phyloP scores from a whole-genome alignment of 2,329 filamentous ascomycete genomes.

The Xylariaceae sp. region DNA sequence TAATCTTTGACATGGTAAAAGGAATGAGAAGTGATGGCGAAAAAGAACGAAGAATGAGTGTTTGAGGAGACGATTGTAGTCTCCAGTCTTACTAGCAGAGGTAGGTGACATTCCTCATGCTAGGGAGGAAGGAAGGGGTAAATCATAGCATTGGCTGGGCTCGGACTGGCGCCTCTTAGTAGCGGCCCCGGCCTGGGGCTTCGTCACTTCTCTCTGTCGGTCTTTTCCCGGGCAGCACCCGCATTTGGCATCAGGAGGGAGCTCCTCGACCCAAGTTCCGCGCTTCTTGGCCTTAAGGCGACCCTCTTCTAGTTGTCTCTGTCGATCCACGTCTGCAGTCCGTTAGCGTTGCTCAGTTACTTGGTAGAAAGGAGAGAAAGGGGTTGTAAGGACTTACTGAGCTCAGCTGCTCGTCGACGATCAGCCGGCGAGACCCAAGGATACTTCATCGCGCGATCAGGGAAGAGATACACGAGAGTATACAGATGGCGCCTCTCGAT shows the following conservation, averaged over 20 bases:
- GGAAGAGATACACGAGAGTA: constrained; percentile 38
- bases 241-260: constrained; percentile 18
- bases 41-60: not conserved
- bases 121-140: not conserved
- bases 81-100: not conserved
- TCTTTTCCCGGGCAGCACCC: constrained; percentile 28
- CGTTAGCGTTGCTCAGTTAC: constrained; percentile 1
- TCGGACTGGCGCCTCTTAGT: not conserved
- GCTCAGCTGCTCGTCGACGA: constrained; percentile 35
- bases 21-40: too few species aligned
- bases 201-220: constrained; percentile 16
- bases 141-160: not conserved
- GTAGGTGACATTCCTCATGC: not conserved
- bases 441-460: constrained; percentile 43
- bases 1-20: too few species aligned
- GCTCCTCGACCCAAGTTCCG: constrained; percentile 24
- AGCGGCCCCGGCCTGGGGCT: not conserved
- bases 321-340: constrained; percentile 20
- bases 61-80: not conserved
- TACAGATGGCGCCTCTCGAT: constrained; percentile 24
- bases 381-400: constrained; percentile 35
- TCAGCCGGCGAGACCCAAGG: constrained; percentile 39
- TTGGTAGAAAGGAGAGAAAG: not conserved
- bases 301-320: constrained; percentile 17
- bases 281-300: constrained; percentile 17